phyloP scores from a whole-genome alignment of 176 grass and related monocot genomes.

The Cenchrus purpureus region DNA sequence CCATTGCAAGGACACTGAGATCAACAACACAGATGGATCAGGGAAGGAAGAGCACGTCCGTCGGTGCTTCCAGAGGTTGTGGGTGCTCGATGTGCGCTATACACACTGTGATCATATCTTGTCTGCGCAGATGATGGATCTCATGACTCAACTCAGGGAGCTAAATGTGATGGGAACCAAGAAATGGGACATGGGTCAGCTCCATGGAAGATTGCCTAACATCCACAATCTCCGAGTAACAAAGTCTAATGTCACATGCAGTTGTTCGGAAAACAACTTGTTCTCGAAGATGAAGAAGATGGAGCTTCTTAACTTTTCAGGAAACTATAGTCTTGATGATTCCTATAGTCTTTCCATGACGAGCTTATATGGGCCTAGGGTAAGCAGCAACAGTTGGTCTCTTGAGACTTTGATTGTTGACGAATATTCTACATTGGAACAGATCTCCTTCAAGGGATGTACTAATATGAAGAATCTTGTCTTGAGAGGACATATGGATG shows the following conservation, averaged over 20 bases:
- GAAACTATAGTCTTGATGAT: rapidly evolving
- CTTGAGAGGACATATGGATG: no score
- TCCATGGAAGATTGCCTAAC: not conserved
- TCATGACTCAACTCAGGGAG: slow-evolving; percentile 24
- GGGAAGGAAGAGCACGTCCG: not conserved
- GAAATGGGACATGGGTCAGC: not conserved
- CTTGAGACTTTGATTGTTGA: slow-evolving; percentile 28
- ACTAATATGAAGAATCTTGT: no score
- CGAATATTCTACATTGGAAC: rapidly evolving
- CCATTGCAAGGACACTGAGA: not conserved
- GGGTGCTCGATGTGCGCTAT: not conserved
- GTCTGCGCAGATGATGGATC: not conserved
- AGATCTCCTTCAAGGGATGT: slow-evolving; percentile 1
- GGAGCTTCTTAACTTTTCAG: slow-evolving; percentile 4
- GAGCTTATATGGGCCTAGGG: no score
- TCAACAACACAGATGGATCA: no score
- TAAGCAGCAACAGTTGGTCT: no score
- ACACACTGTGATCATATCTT: not conserved
- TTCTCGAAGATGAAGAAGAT: not conserved
- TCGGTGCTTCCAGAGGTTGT: not conserved
- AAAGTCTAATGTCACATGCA: not conserved
- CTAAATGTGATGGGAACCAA: not conserved
- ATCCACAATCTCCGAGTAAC: slow-evolving; percentile 23
- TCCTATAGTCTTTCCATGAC: no score
- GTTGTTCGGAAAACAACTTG: not conserved